phyloP scores from a whole-genome alignment of 805 yeast genomes.

The Candida maesae region DNA sequence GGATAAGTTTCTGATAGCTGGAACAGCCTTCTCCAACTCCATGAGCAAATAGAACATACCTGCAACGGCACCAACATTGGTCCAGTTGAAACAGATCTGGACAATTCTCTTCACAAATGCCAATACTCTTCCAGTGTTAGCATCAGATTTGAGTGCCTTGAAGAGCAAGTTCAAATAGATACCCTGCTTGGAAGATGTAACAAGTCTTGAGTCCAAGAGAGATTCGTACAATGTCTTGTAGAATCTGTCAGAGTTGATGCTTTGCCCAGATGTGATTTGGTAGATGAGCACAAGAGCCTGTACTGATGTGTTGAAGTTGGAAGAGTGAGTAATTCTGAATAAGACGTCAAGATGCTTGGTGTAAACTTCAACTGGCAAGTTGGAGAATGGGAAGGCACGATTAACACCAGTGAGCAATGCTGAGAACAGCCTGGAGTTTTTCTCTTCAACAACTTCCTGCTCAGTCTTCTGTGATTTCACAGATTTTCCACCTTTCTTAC shows the following conservation, averaged over 20 bases:
- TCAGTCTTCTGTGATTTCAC: slow-evolving; percentile 64
- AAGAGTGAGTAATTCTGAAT: slow-evolving; percentile 87
- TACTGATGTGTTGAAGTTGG: slow-evolving; percentile 89
- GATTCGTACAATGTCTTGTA: slow-evolving; percentile 89
- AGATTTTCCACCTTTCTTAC: slow-evolving; percentile 85
- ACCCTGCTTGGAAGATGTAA: slow-evolving; percentile 87
- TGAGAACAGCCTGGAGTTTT: slow-evolving; percentile 77
- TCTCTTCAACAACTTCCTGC: slow-evolving; percentile 67
- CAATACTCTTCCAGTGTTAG: slow-evolving; percentile 55
- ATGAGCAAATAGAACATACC: slow-evolving; percentile 76
- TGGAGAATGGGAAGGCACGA: slow-evolving; percentile 91
- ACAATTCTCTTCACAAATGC: slow-evolving; percentile 90
- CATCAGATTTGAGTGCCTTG: slow-evolving; percentile 76
- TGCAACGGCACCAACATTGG: slow-evolving; percentile 80
- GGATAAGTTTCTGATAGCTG: slow-evolving; percentile 63
- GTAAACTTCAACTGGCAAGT: slow-evolving; percentile 65
- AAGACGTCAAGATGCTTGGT: slow-evolving; percentile 77
- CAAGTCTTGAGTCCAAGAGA: slow-evolving; percentile 76
- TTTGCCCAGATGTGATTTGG: slow-evolving; percentile 67
- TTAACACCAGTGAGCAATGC: slow-evolving; percentile 93
- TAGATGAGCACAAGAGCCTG: slow-evolving; percentile 86
- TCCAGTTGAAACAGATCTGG: slow-evolving; percentile 83
- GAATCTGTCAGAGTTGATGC: slow-evolving; percentile 60
- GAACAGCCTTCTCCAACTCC: slow-evolving; percentile 60
- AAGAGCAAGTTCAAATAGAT: slow-evolving; percentile 82